Base-by-base conservation (phyloP, 176 grass and related monocot species). In the Oryza glaberrima region DNA sequence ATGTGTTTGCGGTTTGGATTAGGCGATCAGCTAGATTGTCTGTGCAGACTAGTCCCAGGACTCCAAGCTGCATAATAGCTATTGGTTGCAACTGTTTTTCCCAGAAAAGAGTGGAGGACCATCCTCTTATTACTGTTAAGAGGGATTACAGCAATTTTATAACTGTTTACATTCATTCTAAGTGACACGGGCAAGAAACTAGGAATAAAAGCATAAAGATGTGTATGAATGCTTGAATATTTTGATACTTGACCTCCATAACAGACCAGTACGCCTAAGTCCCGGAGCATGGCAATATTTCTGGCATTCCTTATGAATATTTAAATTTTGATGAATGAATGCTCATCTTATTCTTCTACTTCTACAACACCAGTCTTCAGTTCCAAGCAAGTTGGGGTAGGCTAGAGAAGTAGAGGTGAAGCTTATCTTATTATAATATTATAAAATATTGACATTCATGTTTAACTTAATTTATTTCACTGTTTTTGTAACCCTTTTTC, bases 251-350 rank as follows among this genome's bases (percentile, higher is more conserved):
- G 44, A 16, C 44, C 43, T 73, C 36, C 13, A 1, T 48, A 28
- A 73, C 11, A 35, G 68, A 43, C 14, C 3, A 70, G 22, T 60
- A 77, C 28, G 22, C 75, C 67, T 68, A 23, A n/a, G 12, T n/a
- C 20, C 38, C 66, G 58, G 26, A 86, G 25, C 67, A 72, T 49
- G 69, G 43, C 12, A 73, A 79, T 23, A 17, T 4, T 51, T 51
- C 13, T 3, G 25, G 23, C 23, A 49, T 30, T 49, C 22, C 3
- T 51, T 72, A 46, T 46, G 20, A 72, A 46, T 22, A 61, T 61
- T 61, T 61, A 58, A 36, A 36, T 36, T 36, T 36, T 36, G 35
- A 30, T 5, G 3, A 32, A 41, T 47, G 67, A 54, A 79, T 48
- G 60, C 4, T 51, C 73, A 48, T 38, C 56, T 40, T 43, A 74